Base-by-base conservation (phyloP, 108 stramenopile species). In the Nitzschia inconspicua region DNA sequence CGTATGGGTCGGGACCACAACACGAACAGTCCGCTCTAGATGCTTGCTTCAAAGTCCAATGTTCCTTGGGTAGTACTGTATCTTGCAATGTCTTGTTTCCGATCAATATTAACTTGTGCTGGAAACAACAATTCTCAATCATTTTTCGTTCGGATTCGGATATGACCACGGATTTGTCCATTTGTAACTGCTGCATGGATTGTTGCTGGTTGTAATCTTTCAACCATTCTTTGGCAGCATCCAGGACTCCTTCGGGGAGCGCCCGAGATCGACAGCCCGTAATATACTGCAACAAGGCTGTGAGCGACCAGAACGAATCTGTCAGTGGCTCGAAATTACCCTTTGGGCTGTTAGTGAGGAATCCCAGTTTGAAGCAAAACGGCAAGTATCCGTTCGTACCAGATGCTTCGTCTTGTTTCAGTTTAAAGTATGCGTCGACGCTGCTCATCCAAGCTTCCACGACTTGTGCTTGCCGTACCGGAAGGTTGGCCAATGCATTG, bases 401-500 rank as follows among this genome's bases (percentile, higher is more conserved):
- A n/a, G n/a, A n/a, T 27, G 49, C 65, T 65, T 89, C 91, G n/a
- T 86, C 78, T 14, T 83, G 64, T 48, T 93, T 93, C 65, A 89
- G 65, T 28, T 70, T 63, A 20, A 93, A 64, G 43, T 83, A 83
- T 25, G 82, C 68, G 70, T 93, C 82, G 19, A 89, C 79, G 46
- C 80, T 82, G 30, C 76, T 63, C 77, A 89, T 85, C 91, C 91
- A 93, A 19, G 83, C 35, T 60, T 93, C 88, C 8, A 83, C 77
- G 22, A 74, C 62, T 25, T 72, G 73, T 29, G 91, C 91, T 26
- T 79, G 75, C 14, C 60, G 14, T 13, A 83, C 46, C n/a, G 84
- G 68, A 13, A 93, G 27, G 16, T 76, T 57, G 2, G 79, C 35
- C 58, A 92, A 62, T 3, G 83, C 47, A 11, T 57, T 43, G 29